Percentiles rank a stretch among this genome's conserved stretches.
Evolutionary conservation across 2,329 filamentous ascomycete species (phyloP).

Genomic region (Microdochium paspali): DNA sequence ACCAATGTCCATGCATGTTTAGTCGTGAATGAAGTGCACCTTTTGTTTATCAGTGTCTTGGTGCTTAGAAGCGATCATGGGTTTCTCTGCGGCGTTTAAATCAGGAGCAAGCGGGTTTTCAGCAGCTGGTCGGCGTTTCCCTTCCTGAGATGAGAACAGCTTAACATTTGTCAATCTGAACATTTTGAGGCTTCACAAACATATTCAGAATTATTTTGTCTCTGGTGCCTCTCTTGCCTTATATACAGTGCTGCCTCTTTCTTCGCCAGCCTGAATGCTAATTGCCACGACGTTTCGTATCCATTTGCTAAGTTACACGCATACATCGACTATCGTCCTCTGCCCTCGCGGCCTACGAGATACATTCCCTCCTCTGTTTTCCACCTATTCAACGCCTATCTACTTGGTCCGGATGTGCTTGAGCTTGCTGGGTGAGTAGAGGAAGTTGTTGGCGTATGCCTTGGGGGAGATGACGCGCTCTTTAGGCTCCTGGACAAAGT

Average conservation of each 20-base stretch:
- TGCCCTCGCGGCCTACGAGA: too few species aligned
- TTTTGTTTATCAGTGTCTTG: not conserved
- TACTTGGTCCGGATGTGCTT: constrained; percentile 81
- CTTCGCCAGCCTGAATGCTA: too few species aligned
- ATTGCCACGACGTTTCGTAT: too few species aligned
- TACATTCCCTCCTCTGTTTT: too few species aligned
- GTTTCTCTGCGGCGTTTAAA: constrained; percentile 3
- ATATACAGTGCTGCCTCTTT: too few species aligned
- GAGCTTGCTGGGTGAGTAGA: constrained; percentile 75
- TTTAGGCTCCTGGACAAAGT: constrained; percentile 96
- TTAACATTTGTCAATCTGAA: too few species aligned
- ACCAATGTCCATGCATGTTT: constrained; percentile 34
- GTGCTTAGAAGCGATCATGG: constrained; percentile 1
- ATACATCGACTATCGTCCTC: too few species aligned
- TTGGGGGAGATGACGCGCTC: constrained; percentile 78
- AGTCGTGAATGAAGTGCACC: not conserved
- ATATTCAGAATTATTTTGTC: too few species aligned
- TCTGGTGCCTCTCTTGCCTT: too few species aligned
- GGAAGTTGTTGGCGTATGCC: constrained; percentile 94
- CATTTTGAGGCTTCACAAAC: too few species aligned
- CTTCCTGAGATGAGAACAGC: too few species aligned
- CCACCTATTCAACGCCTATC: constrained; percentile 5
- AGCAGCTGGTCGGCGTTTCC: not conserved
- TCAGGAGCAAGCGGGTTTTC: not conserved
- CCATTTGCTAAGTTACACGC: too few species aligned